Percentiles rank a stretch among this genome's conserved stretches.
Evolutionary conservation across 768 basidiomycete species (phyloP).

Genomic region (Tulasnella sp.): DNA sequence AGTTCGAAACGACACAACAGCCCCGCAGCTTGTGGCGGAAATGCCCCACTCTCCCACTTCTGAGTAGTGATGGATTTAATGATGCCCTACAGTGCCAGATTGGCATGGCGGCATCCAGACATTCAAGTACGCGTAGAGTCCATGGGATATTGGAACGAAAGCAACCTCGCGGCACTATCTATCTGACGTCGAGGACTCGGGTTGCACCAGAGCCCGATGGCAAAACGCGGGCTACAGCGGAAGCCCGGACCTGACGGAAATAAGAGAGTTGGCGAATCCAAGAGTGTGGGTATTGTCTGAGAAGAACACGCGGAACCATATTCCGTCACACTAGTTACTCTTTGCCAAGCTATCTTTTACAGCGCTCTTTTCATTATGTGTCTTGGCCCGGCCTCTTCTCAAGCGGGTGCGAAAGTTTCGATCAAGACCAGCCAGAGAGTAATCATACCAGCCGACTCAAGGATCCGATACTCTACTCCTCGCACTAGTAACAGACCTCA

Average conservation of each 20-base stretch:
- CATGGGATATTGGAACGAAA: not conserved
- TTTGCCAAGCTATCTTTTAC: not conserved
- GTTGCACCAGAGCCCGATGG: not conserved
- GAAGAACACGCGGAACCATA: not conserved
- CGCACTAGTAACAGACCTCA: slow-evolving; percentile 54
- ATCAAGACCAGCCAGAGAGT: not conserved
- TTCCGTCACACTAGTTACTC: not conserved
- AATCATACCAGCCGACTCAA: not conserved
- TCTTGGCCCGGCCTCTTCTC: slow-evolving; percentile 7
- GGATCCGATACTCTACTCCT: not conserved
- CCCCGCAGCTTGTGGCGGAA: no score
- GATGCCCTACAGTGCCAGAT: no score
- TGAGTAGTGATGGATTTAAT: no score
- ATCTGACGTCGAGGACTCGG: not conserved
- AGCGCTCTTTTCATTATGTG: not conserved
- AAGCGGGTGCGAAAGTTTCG: not conserved
- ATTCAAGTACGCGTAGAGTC: not conserved
- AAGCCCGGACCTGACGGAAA: not conserved
- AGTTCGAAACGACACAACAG: no score
- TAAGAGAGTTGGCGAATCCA: not conserved
- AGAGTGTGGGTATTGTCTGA: not conserved
- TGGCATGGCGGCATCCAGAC: no score
- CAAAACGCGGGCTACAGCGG: not conserved
- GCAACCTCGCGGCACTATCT: not conserved
- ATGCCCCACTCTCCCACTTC: no score